These are phyloP conservation scores for Cicer pinnatifidum DNA, from an alignment of 306 rosid genomes.

Conservation along the genomic window DNA sequence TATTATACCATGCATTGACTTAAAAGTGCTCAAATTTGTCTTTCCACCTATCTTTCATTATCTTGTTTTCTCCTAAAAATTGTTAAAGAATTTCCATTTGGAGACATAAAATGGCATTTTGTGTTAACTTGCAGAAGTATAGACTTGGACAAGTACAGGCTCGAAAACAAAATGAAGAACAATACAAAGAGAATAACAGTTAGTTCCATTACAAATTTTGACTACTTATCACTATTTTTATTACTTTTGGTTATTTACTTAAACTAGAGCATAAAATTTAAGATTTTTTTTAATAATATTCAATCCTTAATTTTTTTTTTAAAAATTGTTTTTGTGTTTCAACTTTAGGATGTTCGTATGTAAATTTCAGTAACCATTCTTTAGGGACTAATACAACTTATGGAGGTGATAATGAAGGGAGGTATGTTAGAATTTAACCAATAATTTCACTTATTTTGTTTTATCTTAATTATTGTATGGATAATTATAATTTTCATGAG, in stretches of 20 bases:
- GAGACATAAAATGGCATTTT: constrained; percentile 23
- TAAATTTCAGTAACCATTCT: constrained; percentile 55
- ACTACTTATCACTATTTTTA: constrained; percentile 10
- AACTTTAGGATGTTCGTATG: constrained; percentile 59
- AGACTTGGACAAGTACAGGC: constrained; percentile 77
- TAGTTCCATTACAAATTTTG: constrained; percentile 36
- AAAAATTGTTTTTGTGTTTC: background rate
- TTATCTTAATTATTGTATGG: background rate
- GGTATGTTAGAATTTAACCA: constrained; percentile 56
- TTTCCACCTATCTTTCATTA: background rate
- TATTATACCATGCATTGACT: background rate
- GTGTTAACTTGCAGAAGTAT: constrained; percentile 68
- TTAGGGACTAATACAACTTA: constrained; percentile 54
- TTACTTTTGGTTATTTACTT: background rate
- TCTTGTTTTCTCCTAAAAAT: background rate
- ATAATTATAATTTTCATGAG: constrained; percentile 4
- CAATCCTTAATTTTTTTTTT: background rate
- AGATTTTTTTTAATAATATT: background rate
- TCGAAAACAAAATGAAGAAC: constrained; percentile 60
- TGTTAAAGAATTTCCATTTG: background rate
- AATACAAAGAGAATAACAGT: constrained; percentile 62
- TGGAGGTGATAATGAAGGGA: constrained; percentile 56
- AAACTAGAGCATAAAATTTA: constrained; percentile 1
- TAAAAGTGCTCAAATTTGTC: constrained; percentile 8
- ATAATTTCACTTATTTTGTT: constrained; percentile 6